Evolutionary conservation across 176 grass and related monocot genomes (phyloP), one percentile per base, ranked within the genome.

Genomic region (Eleusine coracana): DNA sequence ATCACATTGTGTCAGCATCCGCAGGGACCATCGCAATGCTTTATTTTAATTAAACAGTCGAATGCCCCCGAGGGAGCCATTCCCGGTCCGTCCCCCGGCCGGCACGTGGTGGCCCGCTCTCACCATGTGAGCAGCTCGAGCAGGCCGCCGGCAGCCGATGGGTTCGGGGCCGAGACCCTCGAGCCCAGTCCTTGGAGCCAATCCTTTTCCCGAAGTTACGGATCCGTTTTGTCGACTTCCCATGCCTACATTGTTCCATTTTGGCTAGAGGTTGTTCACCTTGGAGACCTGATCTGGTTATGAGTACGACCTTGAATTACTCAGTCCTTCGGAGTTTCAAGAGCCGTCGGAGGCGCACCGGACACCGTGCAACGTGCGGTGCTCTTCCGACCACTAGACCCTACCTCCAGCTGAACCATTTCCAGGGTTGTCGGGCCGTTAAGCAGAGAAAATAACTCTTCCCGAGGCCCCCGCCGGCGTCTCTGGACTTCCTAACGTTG

Each of bases 371-470:
- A 81, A 90, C 71, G 85, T 93, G 91, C 85, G 85, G 88, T 85
- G 88, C 91, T 94, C 91, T 90, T 94, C 79, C 79, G 75, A 23
- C 86, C 82, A 65, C 82, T 91, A 74, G 82, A 91, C 88, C 91
- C 91, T 93, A 93, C 91, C 91, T 93, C 85, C 86, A 83, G 86
- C 73, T 90, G 85, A 90, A 83, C 87, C 82, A 73, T 82, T 94
- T 94, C 88, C 79, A 94, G 88, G 92, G 92, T 91, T 76, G 88
- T 83, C 79, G n/a, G n/a, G n/a, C n/a, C 79, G 78, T 93, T 93
- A 88, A 93, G 85, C 69, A 86, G 88, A 93, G 90, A 90, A 93
- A 85, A 93, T 93, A 93, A 93, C 91, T 93, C 85, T 93, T 90
- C 88, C 82, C 88, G 82, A 73, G 88, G 88, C 88, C 87, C 88